Percentiles rank a stretch among this genome's conserved stretches.
Conservation (phyloP, 495 filamentous ascomycete genomes). For the Bombardia bombarda region DNA sequence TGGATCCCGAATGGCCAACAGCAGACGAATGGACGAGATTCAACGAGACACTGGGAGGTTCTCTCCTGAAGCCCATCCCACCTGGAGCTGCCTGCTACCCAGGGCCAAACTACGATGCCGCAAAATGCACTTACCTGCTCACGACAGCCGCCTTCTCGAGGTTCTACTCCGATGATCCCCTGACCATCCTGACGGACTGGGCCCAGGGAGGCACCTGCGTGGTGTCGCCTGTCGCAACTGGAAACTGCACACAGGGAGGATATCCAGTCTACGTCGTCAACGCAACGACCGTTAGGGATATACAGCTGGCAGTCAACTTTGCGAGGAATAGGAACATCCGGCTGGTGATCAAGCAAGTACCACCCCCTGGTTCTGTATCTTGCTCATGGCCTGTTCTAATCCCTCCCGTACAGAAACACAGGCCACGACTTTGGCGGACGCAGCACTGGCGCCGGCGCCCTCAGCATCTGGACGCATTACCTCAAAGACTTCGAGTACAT, state of each 20-base stretch:
- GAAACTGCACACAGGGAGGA: constrained; percentile 46
- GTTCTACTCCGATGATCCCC: constrained; percentile 29
- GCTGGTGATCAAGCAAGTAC: constrained; percentile 46
- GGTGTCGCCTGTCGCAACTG: constrained; percentile 9
- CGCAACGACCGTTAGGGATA: constrained; percentile 42
- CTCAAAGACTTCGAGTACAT: constrained; percentile 36
- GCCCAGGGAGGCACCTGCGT: constrained; percentile 24
- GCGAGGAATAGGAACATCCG: constrained; percentile 48
- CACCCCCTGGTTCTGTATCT: background rate
- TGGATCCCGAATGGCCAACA: constrained; percentile 39
- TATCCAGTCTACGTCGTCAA: constrained; percentile 54
- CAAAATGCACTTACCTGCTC: constrained; percentile 28
- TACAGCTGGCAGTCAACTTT: constrained; percentile 51
- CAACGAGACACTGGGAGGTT: constrained; percentile 35
- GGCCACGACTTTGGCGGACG: constrained; percentile 57
- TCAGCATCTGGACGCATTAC: constrained; percentile 52
- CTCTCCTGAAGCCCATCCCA: constrained; percentile 42
- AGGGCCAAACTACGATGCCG: constrained; percentile 33
- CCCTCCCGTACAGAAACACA: constrained; percentile 45
- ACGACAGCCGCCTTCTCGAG: constrained; percentile 10
- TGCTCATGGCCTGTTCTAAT: constrained; percentile 1
- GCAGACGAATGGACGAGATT: constrained; percentile 34
- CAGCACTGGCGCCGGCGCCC: constrained; percentile 39
- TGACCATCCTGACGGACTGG: constrained; percentile 27
- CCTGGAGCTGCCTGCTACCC: constrained; percentile 43